Base-by-base conservation (phyloP, 2,329 filamentous ascomycete genomes). In the Diaporthe nobilis region DNA sequence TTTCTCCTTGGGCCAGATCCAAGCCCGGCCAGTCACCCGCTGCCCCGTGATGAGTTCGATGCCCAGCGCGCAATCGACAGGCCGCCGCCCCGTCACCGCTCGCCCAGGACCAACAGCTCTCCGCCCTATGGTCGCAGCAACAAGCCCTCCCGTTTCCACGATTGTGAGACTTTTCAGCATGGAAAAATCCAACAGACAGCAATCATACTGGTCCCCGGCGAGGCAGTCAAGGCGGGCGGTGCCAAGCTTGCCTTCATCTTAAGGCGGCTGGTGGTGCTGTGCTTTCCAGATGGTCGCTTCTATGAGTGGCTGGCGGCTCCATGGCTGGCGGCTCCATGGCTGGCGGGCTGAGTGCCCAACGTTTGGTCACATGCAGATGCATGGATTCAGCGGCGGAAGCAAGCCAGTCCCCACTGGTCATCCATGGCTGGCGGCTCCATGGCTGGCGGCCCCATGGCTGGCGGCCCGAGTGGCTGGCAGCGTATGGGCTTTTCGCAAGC, bases 281-380 rank as follows among this genome's bases (percentile, higher is more conserved):
- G 31, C 31, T 31, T 31, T 31, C 31, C 31, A 31, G 31, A 31
- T 31, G 31, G 31, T 31, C 31, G 31, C 31, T 31, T 31, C 31
- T 31, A 31, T 31, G 31, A 31, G 31, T 31, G 31, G 31, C 31
- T 31, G 31, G 31, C 31, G 31, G 31, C 31, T 31, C 31, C 31
- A 31, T 31, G 31, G 31, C 31, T 31, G 31, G 31, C 31, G 31
- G 31, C 31, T 31, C 31, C 31, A 31, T 3, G 31, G 31, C 31
- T 31, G 31, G 31, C 31, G 31, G 31, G 31, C 31, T 31, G 31
- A 31, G 31, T 31, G 34, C 15, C 73, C 75, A 8, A 74, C 75
- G 2, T 67, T 37, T 37, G 67, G 65, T 42, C 72, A 74, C 9
- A 44, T 76, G 71, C 76, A 72, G 44, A 67, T 74, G n/a, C 42